phyloP scores from a whole-genome alignment of 768 basidiomycete species.

The Naganishia randhawae region DNA sequence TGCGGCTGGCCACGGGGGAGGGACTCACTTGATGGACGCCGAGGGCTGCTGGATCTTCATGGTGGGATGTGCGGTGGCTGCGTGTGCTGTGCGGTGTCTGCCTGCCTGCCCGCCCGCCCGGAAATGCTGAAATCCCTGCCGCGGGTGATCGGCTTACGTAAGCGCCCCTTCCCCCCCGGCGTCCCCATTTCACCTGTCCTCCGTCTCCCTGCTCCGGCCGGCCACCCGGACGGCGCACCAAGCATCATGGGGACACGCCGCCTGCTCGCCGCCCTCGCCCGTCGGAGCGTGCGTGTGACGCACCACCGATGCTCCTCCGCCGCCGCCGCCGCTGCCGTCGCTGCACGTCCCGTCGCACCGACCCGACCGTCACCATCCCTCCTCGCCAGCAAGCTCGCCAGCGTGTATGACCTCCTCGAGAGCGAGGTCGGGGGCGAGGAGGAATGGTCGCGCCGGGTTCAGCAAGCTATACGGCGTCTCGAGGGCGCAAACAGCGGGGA shows the following conservation, averaged over 20 bases:
- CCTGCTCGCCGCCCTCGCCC: too few relatives aligned
- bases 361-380: not conserved
- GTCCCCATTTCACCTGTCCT: not conserved
- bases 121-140: too few relatives aligned
- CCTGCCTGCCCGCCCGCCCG: too few relatives aligned
- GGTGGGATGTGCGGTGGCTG: too few relatives aligned
- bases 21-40: constrained; percentile 76
- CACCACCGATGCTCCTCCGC: not conserved
- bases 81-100: too few relatives aligned
- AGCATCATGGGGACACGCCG: too few relatives aligned
- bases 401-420: constrained; percentile 30
- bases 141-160: constrained; percentile 3
- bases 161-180: not conserved
- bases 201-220: too few relatives aligned
- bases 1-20: constrained; percentile 19
- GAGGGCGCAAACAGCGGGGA: not conserved
- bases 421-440: constrained; percentile 40
- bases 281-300: too few relatives aligned
- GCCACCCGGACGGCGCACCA: too few relatives aligned
- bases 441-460: constrained; percentile 34
- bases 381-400: not conserved
- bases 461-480: constrained; percentile 31
- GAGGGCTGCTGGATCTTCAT: constrained; percentile 76
- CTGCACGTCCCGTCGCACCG: not conserved
- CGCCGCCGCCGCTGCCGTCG: not conserved